Percentiles rank a stretch among this genome's conserved stretches.
These are phyloP conservation scores for Phycomyces nitens DNA, from an alignment of 192 early-diverging fungal genomes.

Conservation along the genomic window DNA sequence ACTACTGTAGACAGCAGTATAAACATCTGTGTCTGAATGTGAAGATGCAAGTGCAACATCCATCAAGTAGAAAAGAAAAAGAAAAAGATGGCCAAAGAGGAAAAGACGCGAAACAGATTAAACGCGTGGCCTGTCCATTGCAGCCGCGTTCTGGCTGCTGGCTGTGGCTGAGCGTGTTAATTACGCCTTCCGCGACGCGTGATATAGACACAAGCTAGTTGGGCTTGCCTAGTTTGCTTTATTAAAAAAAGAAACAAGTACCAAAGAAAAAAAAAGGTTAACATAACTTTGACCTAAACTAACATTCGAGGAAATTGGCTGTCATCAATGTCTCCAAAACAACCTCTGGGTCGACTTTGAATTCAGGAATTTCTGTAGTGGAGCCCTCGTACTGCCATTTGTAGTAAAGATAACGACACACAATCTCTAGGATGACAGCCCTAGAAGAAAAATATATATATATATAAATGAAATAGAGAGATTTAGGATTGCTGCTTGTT, in stretches of 20 bases:
- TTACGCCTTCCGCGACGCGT: not conserved
- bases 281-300: constrained; percentile 9
- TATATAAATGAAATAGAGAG: too few relatives aligned
- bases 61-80: not conserved
- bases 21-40: constrained; percentile 29
- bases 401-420: constrained; percentile 93
- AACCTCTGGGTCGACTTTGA: constrained; percentile 83
- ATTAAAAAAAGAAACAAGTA: too few relatives aligned
- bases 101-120: not conserved
- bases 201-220: too few relatives aligned
- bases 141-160: too few relatives aligned
- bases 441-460: constrained; percentile 36
- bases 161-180: not conserved
- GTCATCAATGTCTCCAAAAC: constrained; percentile 92
- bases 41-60: not conserved
- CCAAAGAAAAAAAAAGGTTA: too few relatives aligned
- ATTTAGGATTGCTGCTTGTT: not conserved
- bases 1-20: constrained; percentile 59
- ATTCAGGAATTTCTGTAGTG: constrained; percentile 79
- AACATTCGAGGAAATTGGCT: constrained; percentile 94
- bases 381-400: constrained; percentile 68
- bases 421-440: constrained; percentile 86
- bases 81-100: not conserved
- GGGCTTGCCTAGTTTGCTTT: too few relatives aligned
- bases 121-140: too few relatives aligned